phyloP scores from a whole-genome alignment of 139 green algal genomes.

The Coelastrella sp. region DNA sequence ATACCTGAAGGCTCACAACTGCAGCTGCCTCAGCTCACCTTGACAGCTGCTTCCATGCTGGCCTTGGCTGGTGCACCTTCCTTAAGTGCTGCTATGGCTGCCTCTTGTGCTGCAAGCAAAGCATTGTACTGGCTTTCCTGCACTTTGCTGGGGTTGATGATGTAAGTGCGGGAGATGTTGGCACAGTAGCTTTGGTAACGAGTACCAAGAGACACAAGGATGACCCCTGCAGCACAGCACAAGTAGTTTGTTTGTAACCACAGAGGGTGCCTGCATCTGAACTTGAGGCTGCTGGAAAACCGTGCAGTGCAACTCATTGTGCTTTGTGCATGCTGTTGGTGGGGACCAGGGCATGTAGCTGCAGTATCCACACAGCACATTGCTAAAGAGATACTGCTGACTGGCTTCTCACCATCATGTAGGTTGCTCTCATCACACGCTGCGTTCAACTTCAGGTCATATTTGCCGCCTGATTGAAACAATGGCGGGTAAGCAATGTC shows the following conservation, averaged over 20 bases:
- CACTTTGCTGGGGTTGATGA: constrained; percentile 89
- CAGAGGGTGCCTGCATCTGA: too few species aligned
- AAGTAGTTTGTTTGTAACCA: too few species aligned
- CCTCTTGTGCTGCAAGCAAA: constrained; percentile 77
- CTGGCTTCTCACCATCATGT: constrained; percentile 43
- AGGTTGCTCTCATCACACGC: constrained; percentile 56
- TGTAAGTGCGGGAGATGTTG: constrained; percentile 87
- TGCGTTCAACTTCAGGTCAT: constrained; percentile 78
- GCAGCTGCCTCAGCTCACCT: constrained; percentile 41
- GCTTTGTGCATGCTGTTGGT: too few species aligned
- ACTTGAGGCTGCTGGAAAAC: too few species aligned
- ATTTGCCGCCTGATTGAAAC: constrained; percentile 81
- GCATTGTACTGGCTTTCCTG: constrained; percentile 85
- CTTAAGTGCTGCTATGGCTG: constrained; percentile 81
- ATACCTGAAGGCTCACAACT: too few species aligned
- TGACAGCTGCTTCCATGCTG: constrained; percentile 79
- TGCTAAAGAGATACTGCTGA: too few species aligned
- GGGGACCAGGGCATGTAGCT: too few species aligned
- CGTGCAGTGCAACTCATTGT: too few species aligned
- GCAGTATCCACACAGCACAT: too few species aligned
- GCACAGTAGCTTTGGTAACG: constrained; percentile 95
- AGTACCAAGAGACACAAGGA: constrained; percentile 78
- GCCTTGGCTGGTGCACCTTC: constrained; percentile 73
- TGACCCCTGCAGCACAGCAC: constrained; percentile 64
- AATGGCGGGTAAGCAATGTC: constrained; percentile 97